Conservation (phyloP, 768 basidiomycete genomes). For the Filobasidium floriforme region DNA sequence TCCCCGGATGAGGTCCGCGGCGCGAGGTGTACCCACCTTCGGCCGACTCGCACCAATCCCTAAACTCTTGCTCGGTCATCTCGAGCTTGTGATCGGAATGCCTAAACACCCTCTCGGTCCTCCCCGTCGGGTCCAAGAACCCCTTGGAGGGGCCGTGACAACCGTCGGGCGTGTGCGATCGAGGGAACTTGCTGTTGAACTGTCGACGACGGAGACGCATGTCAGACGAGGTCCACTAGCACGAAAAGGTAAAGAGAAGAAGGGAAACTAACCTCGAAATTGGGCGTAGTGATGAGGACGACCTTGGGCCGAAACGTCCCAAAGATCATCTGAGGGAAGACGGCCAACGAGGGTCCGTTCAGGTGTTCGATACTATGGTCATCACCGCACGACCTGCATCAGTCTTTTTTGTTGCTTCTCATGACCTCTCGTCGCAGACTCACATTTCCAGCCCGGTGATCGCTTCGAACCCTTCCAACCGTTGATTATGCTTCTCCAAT, state of each 20-base stretch:
- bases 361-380: constrained; percentile 40
- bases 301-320: constrained; percentile 43
- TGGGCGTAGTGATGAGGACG: constrained; percentile 42
- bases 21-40: constrained; percentile 9
- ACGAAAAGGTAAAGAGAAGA: not conserved
- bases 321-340: constrained; percentile 43
- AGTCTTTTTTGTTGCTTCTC: too few relatives aligned
- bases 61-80: constrained; percentile 44
- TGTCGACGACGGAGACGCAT: constrained; percentile 31
- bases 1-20: not conserved
- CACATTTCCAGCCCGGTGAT: constrained; percentile 41
- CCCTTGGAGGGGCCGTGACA: constrained; percentile 27
- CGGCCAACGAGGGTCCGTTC: constrained; percentile 34
- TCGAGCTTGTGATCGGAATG: constrained; percentile 44
- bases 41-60: constrained; percentile 20
- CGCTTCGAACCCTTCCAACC: constrained; percentile 42
- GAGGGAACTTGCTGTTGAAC: constrained; percentile 45
- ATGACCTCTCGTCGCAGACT: constrained; percentile 9
- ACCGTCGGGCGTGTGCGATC: constrained; percentile 23
- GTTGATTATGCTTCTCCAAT: constrained; percentile 41
- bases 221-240: not conserved
- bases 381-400: not conserved
- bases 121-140: constrained; percentile 43
- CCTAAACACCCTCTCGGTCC: constrained; percentile 44
- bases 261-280: constrained; percentile 28